Evolutionary conservation across 2,329 filamentous ascomycete genomes (phyloP).

Genomic region (Fusarium cicatricum): DNA sequence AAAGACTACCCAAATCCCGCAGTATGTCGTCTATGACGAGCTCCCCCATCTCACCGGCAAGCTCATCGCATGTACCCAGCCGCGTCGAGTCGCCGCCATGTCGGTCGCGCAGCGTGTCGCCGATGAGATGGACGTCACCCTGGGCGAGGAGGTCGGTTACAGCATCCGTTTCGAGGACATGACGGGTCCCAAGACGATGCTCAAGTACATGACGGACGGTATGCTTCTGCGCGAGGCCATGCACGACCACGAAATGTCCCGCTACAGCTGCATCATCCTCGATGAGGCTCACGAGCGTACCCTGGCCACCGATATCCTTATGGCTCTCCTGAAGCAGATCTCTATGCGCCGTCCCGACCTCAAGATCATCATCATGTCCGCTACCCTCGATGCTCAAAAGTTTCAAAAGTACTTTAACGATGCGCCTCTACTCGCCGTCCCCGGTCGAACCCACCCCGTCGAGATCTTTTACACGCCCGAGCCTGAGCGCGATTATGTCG

Average conservation of each 20-base stretch:
- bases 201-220: conserved; percentile 99
- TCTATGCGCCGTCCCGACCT: conserved; percentile 83
- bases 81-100: conserved; percentile 97
- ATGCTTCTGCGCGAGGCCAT: conserved; percentile 97
- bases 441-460: conserved; percentile 93
- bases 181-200: conserved; percentile 85
- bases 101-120: conserved; percentile 98
- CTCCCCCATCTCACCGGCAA: conserved; percentile 86
- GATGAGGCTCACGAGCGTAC: conserved; percentile 99
- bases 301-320: conserved; percentile 94
- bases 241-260: conserved; percentile 89
- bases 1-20: conserved; percentile 98
- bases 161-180: conserved; percentile 99
- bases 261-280: conserved; percentile 97
- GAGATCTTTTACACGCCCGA: conserved; percentile 99
- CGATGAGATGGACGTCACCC: conserved; percentile 90
- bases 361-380: conserved; percentile 99
- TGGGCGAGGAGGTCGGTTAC: conserved; percentile 96
- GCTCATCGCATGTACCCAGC: conserved; percentile 96
- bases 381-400: conserved; percentile 95
- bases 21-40: conserved; percentile 98
- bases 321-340: conserved; percentile 94
- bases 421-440: conserved; percentile 91
- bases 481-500: conserved; percentile 94
- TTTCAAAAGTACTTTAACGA: conserved; percentile 98